These are phyloP conservation scores for Knoxia roxburghii DNA, from an alignment of 257 asterid species.

Conservation along the genomic window DNA sequence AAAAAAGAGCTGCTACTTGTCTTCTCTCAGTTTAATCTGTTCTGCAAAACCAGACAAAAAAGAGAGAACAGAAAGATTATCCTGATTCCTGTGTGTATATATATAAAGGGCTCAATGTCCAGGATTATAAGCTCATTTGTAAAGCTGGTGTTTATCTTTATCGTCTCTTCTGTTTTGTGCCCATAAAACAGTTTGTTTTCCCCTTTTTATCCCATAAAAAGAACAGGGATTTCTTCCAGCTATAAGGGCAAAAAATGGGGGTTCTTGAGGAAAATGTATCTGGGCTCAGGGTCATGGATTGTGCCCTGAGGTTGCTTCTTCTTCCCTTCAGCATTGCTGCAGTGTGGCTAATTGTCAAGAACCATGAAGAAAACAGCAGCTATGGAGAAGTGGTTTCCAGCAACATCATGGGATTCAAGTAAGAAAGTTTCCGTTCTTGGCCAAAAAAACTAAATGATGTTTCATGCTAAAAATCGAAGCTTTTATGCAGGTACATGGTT, in stretches of 20 bases:
- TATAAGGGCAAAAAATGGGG: slow-evolving; percentile 29
- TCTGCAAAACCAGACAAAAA: not conserved
- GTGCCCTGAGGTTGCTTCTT: slow-evolving; percentile 50
- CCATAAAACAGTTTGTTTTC: not conserved
- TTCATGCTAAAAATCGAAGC: slow-evolving; percentile 6
- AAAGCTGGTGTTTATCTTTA: not conserved
- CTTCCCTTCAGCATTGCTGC: slow-evolving; percentile 70
- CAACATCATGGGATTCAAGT: slow-evolving; percentile 65
- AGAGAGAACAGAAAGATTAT: not conserved
- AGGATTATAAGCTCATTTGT: not conserved
- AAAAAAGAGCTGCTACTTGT: slow-evolving; percentile 6
- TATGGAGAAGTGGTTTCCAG: slow-evolving; percentile 63
- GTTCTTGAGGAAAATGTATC: slow-evolving; percentile 29
- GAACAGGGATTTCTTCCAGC: not conserved
- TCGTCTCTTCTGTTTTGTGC: not conserved
- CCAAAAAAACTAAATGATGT: too few relatives aligned
- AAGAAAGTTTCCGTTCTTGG: not conserved
- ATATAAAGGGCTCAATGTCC: not conserved
- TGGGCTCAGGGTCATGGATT: slow-evolving; percentile 51
- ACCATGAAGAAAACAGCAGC: slow-evolving; percentile 36
- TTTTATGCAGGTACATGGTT: slow-evolving; percentile 62
- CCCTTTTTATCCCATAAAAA: not conserved
- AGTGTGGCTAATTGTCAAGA: slow-evolving; percentile 54
- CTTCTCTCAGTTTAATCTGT: slow-evolving; percentile 1
- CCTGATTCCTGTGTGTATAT: not conserved